phyloP scores from a whole-genome alignment of 805 yeast genomes.

The Saturnispora sanitii region DNA sequence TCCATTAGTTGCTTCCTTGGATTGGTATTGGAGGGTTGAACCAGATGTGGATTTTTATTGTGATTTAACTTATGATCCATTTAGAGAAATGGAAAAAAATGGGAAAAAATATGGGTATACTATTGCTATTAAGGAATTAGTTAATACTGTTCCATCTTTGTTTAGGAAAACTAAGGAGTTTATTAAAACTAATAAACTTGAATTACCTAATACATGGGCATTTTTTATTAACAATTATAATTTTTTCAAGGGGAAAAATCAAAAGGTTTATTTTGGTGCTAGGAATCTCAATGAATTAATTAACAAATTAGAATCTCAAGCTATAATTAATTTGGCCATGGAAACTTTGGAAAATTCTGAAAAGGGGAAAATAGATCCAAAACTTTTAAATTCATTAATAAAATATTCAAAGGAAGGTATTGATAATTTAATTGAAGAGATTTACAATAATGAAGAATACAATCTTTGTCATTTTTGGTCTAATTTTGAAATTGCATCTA shows the following conservation, averaged over 20 bases:
- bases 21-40: constrained; percentile 97
- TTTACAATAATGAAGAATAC: constrained; percentile 57
- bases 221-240: constrained; percentile 41
- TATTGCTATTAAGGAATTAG: constrained; percentile 65
- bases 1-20: constrained; percentile 54
- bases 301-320: constrained; percentile 17
- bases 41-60: constrained; percentile 87
- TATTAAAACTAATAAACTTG: constrained; percentile 37
- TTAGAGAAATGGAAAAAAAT: constrained; percentile 58
- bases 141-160: constrained; percentile 72
- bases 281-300: constrained; percentile 21
- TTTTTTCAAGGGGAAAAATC: constrained; percentile 27
- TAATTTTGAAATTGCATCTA: constrained; percentile 82
- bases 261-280: constrained; percentile 22
- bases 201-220: constrained; percentile 60
- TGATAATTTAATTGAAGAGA: constrained; percentile 35
- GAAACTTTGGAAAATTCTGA: background rate
- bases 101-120: constrained; percentile 81
- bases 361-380: constrained; percentile 18
- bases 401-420: constrained; percentile 29
- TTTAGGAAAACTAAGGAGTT: constrained; percentile 65
- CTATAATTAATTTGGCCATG: constrained; percentile 21
- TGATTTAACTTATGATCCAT: constrained; percentile 88
- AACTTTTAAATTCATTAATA: constrained; percentile 30
- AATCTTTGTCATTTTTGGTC: constrained; percentile 88